Evolutionary conservation across 2,329 filamentous ascomycete species (phyloP).

Genomic region (Hypoxylon rubiginosum): DNA sequence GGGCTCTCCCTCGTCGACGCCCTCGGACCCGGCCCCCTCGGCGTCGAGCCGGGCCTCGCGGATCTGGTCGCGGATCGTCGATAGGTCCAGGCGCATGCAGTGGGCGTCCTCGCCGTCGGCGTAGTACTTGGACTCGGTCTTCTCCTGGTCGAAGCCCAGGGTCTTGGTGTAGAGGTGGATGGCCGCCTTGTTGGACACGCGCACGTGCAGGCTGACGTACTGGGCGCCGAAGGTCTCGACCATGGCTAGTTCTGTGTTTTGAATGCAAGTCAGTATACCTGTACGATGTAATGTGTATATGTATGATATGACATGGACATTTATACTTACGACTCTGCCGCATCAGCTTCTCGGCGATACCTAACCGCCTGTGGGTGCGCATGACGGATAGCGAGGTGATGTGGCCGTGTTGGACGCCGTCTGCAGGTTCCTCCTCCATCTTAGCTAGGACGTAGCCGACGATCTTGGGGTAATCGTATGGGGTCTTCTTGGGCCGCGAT

Average conservation of each 20-base stretch:
- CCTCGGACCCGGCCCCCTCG: constrained; percentile 57
- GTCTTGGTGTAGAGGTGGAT: constrained; percentile 94
- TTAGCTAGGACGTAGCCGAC: constrained; percentile 99
- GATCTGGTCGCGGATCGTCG: constrained; percentile 68
- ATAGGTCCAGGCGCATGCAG: constrained; percentile 90
- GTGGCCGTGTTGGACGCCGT: constrained; percentile 93
- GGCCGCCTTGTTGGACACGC: constrained; percentile 91
- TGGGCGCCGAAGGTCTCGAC: constrained; percentile 91
- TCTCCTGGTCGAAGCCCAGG: constrained; percentile 88
- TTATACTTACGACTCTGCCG: constrained; percentile 91
- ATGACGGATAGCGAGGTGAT: constrained; percentile 97
- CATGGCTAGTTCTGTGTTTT: constrained; percentile 85
- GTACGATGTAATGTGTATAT: not conserved
- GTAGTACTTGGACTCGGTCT: constrained; percentile 91
- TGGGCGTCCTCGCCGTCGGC: constrained; percentile 97
- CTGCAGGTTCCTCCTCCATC: constrained; percentile 97
- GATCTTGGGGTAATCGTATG: constrained; percentile 94
- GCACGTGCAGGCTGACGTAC: constrained; percentile 96
- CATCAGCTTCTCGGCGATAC: constrained; percentile 98
- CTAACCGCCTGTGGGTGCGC: constrained; percentile 91
- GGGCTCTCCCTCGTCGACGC: constrained; percentile 73
- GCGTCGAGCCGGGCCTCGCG: constrained; percentile 61
- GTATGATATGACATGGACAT: not conserved
- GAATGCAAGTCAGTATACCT: constrained; percentile 15
- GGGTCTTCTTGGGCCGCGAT: constrained; percentile 79